Conservation (phyloP, 495 filamentous ascomycete species). For the Platismatia glauca region DNA sequence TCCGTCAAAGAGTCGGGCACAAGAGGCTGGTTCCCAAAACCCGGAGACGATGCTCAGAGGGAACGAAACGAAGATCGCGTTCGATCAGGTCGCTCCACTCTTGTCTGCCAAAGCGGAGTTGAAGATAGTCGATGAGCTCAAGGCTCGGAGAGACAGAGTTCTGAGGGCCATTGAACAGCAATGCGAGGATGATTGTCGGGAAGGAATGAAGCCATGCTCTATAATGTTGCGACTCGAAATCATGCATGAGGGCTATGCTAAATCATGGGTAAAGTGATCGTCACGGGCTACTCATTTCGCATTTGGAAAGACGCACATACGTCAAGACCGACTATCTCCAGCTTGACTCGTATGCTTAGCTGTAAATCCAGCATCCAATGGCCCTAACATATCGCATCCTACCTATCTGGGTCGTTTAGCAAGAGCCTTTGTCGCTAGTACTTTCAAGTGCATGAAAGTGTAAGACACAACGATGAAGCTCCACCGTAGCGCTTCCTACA, state of each 20-base stretch:
- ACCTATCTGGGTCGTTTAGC: not conserved
- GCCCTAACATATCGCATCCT: not conserved
- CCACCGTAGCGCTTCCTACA: not conserved
- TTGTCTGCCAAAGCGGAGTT: slow-evolving; percentile 5
- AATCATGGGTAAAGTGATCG: slow-evolving; percentile 1
- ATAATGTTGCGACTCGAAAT: slow-evolving; percentile 1
- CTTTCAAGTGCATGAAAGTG: not conserved
- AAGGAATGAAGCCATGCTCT: not conserved
- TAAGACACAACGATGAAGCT: not conserved
- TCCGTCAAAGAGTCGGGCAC: not conserved
- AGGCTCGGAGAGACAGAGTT: not conserved
- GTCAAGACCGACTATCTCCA: not conserved
- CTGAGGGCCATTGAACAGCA: not conserved
- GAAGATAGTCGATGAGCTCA: not conserved
- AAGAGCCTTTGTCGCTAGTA: not conserved
- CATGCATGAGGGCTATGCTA: not conserved
- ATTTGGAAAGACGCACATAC: not conserved
- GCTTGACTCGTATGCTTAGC: not conserved
- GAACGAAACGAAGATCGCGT: not conserved
- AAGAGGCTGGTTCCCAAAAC: not conserved
- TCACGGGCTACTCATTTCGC: not conserved
- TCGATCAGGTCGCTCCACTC: not conserved
- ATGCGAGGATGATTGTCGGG: not conserved
- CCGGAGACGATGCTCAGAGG: slow-evolving; percentile 19
- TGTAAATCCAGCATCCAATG: not conserved